Evolutionary conservation across 2,329 filamentous ascomycete species (phyloP), one percentile per base, ranked within the genome.

Genomic region (Metarhizium brunneum): DNA sequence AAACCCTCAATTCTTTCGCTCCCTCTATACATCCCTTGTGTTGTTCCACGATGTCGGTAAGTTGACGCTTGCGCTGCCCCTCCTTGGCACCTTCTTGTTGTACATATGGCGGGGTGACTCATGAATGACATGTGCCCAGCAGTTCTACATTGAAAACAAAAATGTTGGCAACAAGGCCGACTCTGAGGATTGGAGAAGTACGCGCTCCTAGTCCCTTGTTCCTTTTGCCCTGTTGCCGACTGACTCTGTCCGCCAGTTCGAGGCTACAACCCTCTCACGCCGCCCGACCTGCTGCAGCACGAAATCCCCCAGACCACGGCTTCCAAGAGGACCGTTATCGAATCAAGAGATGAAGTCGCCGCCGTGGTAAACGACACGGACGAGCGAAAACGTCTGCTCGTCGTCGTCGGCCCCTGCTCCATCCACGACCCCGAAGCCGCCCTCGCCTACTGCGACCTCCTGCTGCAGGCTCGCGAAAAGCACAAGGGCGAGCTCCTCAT

Each of bases 401-500:
- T 99, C 61, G 86, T 97, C 66, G 85, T 97, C 60, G 94, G 94
- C 1, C 94, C 94, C 30, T 99, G 94, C 80, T 96, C 90, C 29
- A 96, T 99, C 71, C 94, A 99, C 77, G 94, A 99, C 70, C 92
- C 94, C 18, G 77, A 86, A 55, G 88, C 90, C 60, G 92, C 92
- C 11, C 82, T 96, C 62, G 90, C 92, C 68, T 99, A 99, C 84
- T 95, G 91, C 79, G 85, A 91, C 67, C 80, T 87, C 61, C 80
- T 99, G 60, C 71, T 95, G 62, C 78, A 83, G 67, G 78, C 95
- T 65, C 92, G 92, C 73, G 83, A 92, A 69, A 94, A 95, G 77
- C 87, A 96, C 77, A 82, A 88, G 70, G 82, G 92, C 66, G 90
- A 97, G 68, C 81, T 99, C 42, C 80, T 95, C 64, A 94, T 99